Evolutionary conservation across 164 flowering plant species (phyloP).

Genomic region (Akebia trifoliata): DNA sequence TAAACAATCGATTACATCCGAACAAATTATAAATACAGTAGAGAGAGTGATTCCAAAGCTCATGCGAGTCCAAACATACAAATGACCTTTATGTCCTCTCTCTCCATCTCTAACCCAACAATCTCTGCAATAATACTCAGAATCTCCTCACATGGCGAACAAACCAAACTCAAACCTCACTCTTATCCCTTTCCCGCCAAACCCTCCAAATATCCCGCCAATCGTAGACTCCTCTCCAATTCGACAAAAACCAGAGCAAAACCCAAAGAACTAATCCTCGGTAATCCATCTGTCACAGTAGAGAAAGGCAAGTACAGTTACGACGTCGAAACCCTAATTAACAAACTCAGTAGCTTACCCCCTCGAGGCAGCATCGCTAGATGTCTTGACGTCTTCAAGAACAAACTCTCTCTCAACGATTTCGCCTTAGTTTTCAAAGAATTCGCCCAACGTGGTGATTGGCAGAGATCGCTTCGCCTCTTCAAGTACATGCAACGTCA

Average conservation of each 20-base stretch:
- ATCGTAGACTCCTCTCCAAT: slow-evolving; percentile 17
- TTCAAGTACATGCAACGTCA: slow-evolving; percentile 97
- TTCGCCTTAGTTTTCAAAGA: slow-evolving; percentile 83
- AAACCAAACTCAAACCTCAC: not conserved
- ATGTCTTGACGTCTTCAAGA: slow-evolving; percentile 75
- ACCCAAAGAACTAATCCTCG: slow-evolving; percentile 56
- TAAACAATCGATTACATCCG: no score
- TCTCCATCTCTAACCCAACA: slow-evolving; percentile 12
- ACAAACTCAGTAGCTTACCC: slow-evolving; percentile 86
- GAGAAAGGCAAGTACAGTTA: slow-evolving; percentile 95
- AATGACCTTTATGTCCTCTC: slow-evolving; percentile 9
- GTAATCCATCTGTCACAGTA: slow-evolving; percentile 67
- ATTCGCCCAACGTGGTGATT: slow-evolving; percentile 85
- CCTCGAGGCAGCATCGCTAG: slow-evolving; percentile 95
- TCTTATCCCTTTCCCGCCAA: slow-evolving; percentile 4
- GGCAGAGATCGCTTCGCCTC: slow-evolving; percentile 87
- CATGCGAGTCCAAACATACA: slow-evolving; percentile 7
- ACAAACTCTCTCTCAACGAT: slow-evolving; percentile 76
- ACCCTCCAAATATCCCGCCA: slow-evolving; percentile 6
- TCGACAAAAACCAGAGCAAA: slow-evolving; percentile 37
- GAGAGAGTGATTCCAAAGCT: not conserved
- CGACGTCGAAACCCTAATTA: slow-evolving; percentile 86
- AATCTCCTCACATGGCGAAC: slow-evolving; percentile 2
- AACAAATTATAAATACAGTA: not conserved
- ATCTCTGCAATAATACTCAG: slow-evolving; percentile 6